Conservation (phyloP, 2,329 filamentous ascomycete species). For the Pestalotiopsis sp. region DNA sequence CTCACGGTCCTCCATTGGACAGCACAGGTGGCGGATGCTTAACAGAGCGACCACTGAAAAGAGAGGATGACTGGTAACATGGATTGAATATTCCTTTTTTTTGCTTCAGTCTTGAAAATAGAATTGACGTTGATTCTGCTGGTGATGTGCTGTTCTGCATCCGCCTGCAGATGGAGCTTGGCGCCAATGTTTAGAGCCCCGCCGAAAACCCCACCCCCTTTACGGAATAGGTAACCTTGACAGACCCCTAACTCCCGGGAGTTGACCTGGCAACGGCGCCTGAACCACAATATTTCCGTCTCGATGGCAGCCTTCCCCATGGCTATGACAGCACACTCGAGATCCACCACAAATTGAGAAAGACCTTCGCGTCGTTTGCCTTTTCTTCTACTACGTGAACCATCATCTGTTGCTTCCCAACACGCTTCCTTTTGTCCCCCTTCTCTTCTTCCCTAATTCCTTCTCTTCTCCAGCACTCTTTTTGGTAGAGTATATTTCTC, state of each 20-base stretch:
- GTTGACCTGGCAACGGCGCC: constrained; percentile 1
- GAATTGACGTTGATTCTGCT: too few species aligned
- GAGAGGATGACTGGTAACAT: too few species aligned
- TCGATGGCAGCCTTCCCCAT: neutral
- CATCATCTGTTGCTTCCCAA: neutral
- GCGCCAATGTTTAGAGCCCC: neutral
- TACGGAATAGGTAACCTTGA: neutral
- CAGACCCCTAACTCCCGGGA: neutral
- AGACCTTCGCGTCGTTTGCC: neutral
- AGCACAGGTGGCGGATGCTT: too few species aligned
- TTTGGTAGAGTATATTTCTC: neutral
- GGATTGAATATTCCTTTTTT: too few species aligned
- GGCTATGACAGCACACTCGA: constrained; percentile 4
- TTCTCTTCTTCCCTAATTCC: neutral
- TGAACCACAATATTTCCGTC: constrained; percentile 5
- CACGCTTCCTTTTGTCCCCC: neutral
- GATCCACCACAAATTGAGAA: neutral
- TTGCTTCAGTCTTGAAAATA: too few species aligned
- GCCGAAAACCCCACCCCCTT: neutral
- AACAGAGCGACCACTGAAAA: too few species aligned
- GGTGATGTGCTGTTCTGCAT: too few species aligned
- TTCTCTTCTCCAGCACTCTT: neutral
- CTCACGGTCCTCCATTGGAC: too few species aligned
- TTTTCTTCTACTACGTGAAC: neutral
- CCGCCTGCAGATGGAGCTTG: neutral